These are phyloP conservation scores for Chenopodium album DNA, from an alignment of 148 eudicot species.

Conservation along the genomic window DNA sequence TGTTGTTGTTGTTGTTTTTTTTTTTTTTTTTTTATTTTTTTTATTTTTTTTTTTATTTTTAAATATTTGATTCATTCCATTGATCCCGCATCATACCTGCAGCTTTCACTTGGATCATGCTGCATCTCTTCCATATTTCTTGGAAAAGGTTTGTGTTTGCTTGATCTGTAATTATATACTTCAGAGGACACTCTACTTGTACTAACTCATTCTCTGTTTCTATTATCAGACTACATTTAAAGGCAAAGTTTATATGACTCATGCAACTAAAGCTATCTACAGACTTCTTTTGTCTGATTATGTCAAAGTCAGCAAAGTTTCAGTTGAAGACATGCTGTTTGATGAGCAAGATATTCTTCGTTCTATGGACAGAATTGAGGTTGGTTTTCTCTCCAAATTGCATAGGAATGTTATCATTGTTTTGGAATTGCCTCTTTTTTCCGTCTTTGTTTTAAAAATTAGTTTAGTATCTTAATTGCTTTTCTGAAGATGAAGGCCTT, in stretches of 20 bases:
- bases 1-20: too few relatives aligned
- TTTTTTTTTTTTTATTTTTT: too few relatives aligned
- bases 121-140: conserved; percentile 94
- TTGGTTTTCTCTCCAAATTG: conserved; percentile 22
- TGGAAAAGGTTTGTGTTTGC: conserved; percentile 74
- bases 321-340: conserved; percentile 91
- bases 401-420: not conserved
- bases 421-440: not conserved
- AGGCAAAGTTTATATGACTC: conserved; percentile 96
- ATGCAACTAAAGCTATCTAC: conserved; percentile 93
- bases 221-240: conserved; percentile 69
- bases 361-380: conserved; percentile 97
- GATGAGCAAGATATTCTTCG: conserved; percentile 92
- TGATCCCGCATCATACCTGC: conserved; percentile 29
- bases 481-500: not conserved
- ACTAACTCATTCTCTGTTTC: conserved; percentile 3
- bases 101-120: conserved; percentile 99
- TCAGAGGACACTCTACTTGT: not conserved
- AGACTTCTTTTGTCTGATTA: conserved; percentile 86
- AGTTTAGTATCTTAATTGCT: not conserved
- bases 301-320: conserved; percentile 97
- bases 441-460: not conserved
- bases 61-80: conserved; percentile 2
- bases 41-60: too few relatives aligned
- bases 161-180: conserved; percentile 3